phyloP scores from a whole-genome alignment of 2,329 filamentous ascomycete species.

The Botrytis porri region DNA sequence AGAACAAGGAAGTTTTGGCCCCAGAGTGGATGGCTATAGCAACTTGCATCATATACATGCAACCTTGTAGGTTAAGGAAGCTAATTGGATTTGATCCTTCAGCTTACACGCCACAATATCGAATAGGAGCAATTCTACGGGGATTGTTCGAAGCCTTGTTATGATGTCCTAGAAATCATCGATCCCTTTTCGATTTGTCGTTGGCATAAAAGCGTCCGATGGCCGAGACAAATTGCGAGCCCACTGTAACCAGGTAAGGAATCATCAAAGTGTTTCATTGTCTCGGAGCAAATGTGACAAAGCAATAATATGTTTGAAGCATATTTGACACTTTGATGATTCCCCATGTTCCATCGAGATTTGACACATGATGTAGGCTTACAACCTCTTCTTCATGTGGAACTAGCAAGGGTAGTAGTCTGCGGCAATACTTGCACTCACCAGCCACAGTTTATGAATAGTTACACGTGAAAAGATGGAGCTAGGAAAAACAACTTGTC shows the following conservation, averaged over 20 bases:
- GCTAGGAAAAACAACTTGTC: background rate
- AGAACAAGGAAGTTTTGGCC: constrained; percentile 15
- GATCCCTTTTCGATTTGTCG: background rate
- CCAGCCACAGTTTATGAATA: background rate
- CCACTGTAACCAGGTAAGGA: background rate
- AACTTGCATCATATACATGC: constrained; percentile 15
- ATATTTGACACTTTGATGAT: background rate
- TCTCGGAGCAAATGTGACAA: background rate
- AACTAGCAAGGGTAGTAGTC: background rate
- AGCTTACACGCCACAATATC: constrained; percentile 8
- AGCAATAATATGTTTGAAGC: background rate
- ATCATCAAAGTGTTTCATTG: background rate
- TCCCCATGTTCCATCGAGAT: background rate
- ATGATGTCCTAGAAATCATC: background rate
- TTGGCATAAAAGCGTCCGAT: background rate
- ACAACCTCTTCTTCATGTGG: background rate
- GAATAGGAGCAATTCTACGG: background rate
- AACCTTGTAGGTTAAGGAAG: background rate
- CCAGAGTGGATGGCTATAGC: constrained; percentile 12
- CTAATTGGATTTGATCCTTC: background rate
- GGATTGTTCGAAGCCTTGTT: background rate
- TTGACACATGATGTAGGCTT: background rate
- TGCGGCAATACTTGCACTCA: background rate
- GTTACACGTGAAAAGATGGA: background rate
- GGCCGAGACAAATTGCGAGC: background rate